phyloP scores from a whole-genome alignment of 2,329 filamentous ascomycete genomes.

The Fusarium succisae region DNA sequence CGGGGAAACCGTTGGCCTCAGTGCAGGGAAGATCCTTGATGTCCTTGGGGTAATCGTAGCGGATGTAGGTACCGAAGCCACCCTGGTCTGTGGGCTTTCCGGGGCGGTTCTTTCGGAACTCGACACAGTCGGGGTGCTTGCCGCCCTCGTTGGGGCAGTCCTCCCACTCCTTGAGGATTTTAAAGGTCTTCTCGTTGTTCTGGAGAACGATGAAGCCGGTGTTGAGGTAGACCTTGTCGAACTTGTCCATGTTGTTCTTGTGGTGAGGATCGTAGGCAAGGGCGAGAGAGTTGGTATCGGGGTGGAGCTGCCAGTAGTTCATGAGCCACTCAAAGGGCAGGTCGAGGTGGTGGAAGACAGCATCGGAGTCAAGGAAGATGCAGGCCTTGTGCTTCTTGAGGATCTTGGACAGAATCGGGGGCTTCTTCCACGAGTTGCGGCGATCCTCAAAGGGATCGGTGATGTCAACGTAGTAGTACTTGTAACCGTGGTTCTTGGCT shows the following conservation, averaged over 20 bases:
- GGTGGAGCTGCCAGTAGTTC: conserved; percentile 57
- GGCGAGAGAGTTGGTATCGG: conserved; percentile 52
- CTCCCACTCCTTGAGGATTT: conserved; percentile 60
- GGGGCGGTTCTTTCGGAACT: conserved; percentile 49
- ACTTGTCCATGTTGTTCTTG: conserved; percentile 52
- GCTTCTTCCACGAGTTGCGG: conserved; percentile 59
- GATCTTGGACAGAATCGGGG: conserved; percentile 53
- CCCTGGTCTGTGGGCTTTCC: conserved; percentile 55
- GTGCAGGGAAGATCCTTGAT: conserved; percentile 53
- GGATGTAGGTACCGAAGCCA: conserved; percentile 55
- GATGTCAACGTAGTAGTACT: conserved; percentile 56
- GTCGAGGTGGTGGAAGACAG: conserved; percentile 55
- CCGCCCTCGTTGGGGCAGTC: conserved; percentile 52
- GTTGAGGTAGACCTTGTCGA: conserved; percentile 56
- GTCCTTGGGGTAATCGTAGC: conserved; percentile 54
- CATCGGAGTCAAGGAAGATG: conserved; percentile 57
- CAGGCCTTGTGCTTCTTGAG: conserved; percentile 55
- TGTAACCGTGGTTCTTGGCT: conserved; percentile 59
- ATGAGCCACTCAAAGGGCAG: conserved; percentile 58
- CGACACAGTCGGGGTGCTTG: conserved; percentile 50
- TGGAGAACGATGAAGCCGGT: conserved; percentile 64
- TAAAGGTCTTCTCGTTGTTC: conserved; percentile 58
- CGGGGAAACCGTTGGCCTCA: conserved; percentile 56
- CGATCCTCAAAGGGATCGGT: conserved; percentile 50
- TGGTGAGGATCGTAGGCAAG: conserved; percentile 52